phyloP scores from a whole-genome alignment of 179 eudicot genomes.

The Spergularia azorica region DNA sequence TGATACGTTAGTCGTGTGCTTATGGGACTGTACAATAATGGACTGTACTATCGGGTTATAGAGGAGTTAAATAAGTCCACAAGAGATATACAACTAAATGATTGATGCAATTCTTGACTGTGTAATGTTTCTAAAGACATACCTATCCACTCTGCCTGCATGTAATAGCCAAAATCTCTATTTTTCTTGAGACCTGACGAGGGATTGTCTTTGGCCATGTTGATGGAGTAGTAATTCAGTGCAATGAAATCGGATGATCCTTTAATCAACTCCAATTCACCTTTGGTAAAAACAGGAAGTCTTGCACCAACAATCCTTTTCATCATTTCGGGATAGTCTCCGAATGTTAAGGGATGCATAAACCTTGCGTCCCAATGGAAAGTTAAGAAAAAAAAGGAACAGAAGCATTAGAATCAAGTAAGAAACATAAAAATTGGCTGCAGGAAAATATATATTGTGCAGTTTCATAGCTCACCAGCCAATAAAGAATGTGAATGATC shows the following conservation, averaged over 20 bases:
- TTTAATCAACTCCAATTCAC: constrained; percentile 43
- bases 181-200: background rate
- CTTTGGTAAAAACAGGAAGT: constrained; percentile 43
- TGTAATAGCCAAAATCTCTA: constrained; percentile 34
- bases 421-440: background rate
- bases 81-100: no score
- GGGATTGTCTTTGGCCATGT: constrained; percentile 24
- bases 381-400: no score
- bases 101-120: no score
- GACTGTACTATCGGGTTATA: no score
- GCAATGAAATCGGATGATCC: constrained; percentile 62
- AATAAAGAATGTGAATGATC: constrained; percentile 45
- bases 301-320: constrained; percentile 38
- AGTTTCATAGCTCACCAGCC: constrained; percentile 56
- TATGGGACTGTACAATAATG: no score
- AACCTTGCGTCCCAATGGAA: constrained; percentile 32
- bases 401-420: background rate
- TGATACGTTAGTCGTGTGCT: no score
- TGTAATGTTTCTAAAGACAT: background rate
- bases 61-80: no score
- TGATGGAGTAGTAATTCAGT: constrained; percentile 45
- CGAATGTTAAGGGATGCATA: constrained; percentile 50
- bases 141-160: constrained; percentile 29
- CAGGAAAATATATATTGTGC: background rate
- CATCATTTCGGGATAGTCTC: constrained; percentile 57